Evolutionary conservation across 768 basidiomycete genomes (phyloP), one percentile per base, ranked within the genome.

Genomic region (Piloderma croceum): DNA sequence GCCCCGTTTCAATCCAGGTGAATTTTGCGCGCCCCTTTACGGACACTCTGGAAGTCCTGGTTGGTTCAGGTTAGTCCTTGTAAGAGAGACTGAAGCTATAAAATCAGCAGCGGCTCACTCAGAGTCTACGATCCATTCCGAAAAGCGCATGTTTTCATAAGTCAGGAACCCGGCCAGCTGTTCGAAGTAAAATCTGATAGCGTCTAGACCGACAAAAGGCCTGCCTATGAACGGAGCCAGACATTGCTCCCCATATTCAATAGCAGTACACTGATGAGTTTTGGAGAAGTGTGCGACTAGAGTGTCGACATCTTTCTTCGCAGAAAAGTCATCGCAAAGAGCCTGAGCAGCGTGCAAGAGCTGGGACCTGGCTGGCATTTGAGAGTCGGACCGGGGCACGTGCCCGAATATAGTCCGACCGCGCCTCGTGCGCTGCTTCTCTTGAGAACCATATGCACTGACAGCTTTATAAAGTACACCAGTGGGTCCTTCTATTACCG

Each of bases 211-310:
- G 0, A 51, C 51, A 54, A 79, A 81, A 10, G 54, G 43, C 20
- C 60, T 67, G 22, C 81, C 79, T 5, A 82, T 51, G 56, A 83
- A 83, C n/a, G 79, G 76, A 7, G 78, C 77, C 24, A 81, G 64
- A 24, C 50, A 51, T 17, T 63, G 59, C 20, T 75, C 63, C 12
- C 81, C 81, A 38, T 83, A 67, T 53, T 82, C 81, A 47, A 71
- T 44, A 2, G 68, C 76, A 36, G 65, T 62, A 40, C 67, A 62
- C 39, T 61, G 54, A 38, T 65, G 61, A 1, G 63, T 64, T 5
- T 54, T 58, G 7, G 79, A 78, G 47, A 82, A 81, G 48, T 72
- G 68, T 0, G 66, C 54, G 34, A 81, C 52, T 18, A 82, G 58
- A 3, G 46, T 54, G n/a, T 70, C 57, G 12, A 69, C 34, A 38